phyloP scores from a whole-genome alignment of 176 grass and related monocot genomes.

The Typha latifolia region DNA sequence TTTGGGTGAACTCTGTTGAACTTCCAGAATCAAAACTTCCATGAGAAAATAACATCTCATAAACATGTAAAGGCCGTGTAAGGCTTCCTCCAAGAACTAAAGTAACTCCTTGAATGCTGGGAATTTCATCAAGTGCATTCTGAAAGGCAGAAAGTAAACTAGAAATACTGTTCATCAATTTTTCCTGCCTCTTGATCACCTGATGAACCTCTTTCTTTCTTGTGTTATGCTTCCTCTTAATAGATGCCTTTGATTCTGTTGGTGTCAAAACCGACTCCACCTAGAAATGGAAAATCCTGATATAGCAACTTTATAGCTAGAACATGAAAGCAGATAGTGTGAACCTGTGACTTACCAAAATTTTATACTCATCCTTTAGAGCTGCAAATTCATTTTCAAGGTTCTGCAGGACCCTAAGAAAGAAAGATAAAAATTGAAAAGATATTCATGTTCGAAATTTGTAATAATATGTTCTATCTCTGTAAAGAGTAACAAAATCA shows the following conservation, averaged over 20 bases:
- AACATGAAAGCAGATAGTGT: not conserved
- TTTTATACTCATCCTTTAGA: conserved; percentile 72
- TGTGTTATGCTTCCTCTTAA: conserved; percentile 54
- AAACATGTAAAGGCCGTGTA: conserved; percentile 55
- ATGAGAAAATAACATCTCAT: conserved; percentile 60
- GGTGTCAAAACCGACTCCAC: conserved; percentile 24
- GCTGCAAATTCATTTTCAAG: conserved; percentile 72
- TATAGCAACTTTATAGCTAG: conserved; percentile 1
- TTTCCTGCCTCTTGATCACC: conserved; percentile 74
- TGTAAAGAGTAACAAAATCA: not conserved
- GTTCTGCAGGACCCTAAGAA: conserved; percentile 65
- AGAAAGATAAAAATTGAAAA: conserved; percentile 1
- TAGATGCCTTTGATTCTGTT: conserved; percentile 48
- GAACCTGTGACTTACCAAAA: conserved; percentile 18
- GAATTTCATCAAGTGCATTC: conserved; percentile 66
- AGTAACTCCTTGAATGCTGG: conserved; percentile 53
- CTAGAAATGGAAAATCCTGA: conserved; percentile 28
- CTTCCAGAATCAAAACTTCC: conserved; percentile 41
- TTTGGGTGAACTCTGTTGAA: conserved; percentile 33
- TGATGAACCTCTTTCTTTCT: conserved; percentile 65
- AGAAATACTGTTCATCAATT: conserved; percentile 71
- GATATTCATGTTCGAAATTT: not conserved
- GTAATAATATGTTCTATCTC: not conserved
- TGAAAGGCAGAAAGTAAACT: conserved; percentile 53
- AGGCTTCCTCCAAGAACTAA: conserved; percentile 73